A percentile compares a stretch with the other conserved stretches of the same genome.
phyloP scores from a whole-genome alignment of 768 basidiomycete species.

The Kwoniella heveanensis region DNA sequence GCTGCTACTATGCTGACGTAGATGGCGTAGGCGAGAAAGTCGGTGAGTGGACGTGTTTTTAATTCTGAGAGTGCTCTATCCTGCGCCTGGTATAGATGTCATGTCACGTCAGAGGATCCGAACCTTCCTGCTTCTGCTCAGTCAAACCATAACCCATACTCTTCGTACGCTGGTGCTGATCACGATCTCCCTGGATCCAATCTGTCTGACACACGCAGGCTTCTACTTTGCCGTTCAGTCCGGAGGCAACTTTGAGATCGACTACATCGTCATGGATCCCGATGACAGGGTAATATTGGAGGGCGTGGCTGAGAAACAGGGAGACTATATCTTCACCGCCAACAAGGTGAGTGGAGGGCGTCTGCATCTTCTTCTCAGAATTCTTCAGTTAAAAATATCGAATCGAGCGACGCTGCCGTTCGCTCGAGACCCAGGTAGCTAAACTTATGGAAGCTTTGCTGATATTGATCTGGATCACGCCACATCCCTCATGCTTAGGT shows the following conservation, averaged over 20 bases:
- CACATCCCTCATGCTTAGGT: too few species aligned
- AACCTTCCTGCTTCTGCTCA: background rate
- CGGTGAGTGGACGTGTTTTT: too few species aligned
- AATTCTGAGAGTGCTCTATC: too few species aligned
- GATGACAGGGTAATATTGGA: slow-evolving; percentile 83
- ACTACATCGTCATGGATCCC: slow-evolving; percentile 90
- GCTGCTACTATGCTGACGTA: slow-evolving; percentile 92
- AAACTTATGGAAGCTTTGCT: background rate
- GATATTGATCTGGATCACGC: too few species aligned
- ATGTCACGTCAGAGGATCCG: too few species aligned
- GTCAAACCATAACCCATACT: background rate
- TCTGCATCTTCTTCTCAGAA: background rate
- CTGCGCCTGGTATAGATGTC: too few species aligned
- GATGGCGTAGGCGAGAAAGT: slow-evolving; percentile 70
- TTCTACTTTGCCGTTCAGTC: slow-evolving; percentile 99
- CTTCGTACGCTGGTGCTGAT: background rate
- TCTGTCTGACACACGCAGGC: slow-evolving; percentile 56
- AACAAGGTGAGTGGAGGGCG: slow-evolving; percentile 61
- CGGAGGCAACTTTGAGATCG: slow-evolving; percentile 93
- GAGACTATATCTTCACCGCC: slow-evolving; percentile 95
- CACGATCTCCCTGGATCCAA: background rate
- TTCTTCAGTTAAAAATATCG: background rate
- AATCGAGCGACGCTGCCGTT: background rate
- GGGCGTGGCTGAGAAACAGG: slow-evolving; percentile 84
- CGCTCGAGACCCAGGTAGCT: too few species aligned